Evolutionary conservation across 179 eudicot species (phyloP).

Genomic region (Silene vulgaris): DNA sequence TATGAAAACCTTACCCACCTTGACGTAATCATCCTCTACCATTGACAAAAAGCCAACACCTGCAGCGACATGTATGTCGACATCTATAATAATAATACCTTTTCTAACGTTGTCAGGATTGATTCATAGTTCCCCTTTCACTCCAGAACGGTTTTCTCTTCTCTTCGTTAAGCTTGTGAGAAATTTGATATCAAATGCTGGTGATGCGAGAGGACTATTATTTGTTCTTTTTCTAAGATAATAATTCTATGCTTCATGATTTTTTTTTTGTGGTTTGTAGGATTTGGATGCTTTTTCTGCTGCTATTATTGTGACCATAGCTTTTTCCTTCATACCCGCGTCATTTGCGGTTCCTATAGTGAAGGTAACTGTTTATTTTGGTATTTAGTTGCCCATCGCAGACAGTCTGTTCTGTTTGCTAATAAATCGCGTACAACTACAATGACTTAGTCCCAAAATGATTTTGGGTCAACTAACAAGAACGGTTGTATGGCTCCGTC

Average conservation of each 20-base stretch:
- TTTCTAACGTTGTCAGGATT: not conserved
- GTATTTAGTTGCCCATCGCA: not conserved
- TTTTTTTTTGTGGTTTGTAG: conserved; percentile 36
- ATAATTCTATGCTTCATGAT: conserved; percentile 4
- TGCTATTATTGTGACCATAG: conserved; percentile 64
- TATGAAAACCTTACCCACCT: too few relatives aligned
- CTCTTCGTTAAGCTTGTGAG: not conserved
- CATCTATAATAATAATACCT: conserved; percentile 9
- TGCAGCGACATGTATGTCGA: conserved; percentile 78
- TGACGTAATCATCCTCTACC: conserved; percentile 94
- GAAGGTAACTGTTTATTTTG: conserved; percentile 46
- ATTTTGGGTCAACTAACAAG: not conserved
- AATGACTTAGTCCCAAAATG: not conserved
- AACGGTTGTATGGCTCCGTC: not conserved
- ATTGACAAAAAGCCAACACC: conserved; percentile 80
- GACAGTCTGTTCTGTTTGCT: not conserved
- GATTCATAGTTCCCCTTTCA: not conserved
- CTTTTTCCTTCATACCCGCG: conserved; percentile 93
- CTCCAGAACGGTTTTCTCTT: not conserved
- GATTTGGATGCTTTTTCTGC: conserved; percentile 98
- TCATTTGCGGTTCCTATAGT: conserved; percentile 97
- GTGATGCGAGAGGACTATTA: not conserved
- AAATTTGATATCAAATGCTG: not conserved
- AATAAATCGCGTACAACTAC: not conserved
- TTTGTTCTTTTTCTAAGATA: not conserved